A percentile compares a stretch with the other conserved stretches of the same genome.
Conservation (phyloP, 164 flowering plant genomes). For the Umbilicus rupestris region DNA sequence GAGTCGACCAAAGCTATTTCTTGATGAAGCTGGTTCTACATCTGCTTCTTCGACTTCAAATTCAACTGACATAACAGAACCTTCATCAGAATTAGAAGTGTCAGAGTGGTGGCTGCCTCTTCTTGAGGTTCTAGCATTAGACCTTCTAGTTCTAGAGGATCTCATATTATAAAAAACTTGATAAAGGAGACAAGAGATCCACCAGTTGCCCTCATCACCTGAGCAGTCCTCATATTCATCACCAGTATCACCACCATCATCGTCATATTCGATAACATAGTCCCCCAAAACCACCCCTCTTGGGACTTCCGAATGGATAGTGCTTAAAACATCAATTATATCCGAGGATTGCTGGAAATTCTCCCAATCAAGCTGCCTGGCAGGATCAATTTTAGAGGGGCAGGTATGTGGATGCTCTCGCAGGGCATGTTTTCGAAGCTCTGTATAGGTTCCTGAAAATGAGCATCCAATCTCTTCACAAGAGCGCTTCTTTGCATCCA, state of each 20-base stretch:
- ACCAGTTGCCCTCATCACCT: conserved; percentile 82
- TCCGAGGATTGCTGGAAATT: conserved; percentile 93
- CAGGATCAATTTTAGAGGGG: conserved; percentile 87
- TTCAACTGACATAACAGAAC: conserved; percentile 69
- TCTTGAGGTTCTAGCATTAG: conserved; percentile 45
- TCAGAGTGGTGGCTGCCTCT: conserved; percentile 58
- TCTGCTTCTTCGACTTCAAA: conserved; percentile 61
- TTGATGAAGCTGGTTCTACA: conserved; percentile 27
- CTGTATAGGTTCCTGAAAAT: conserved; percentile 51
- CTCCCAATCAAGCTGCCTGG: conserved; percentile 86
- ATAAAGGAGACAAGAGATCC: conserved; percentile 89
- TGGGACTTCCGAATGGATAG: conserved; percentile 86
- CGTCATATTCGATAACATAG: conserved; percentile 93
- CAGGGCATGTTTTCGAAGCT: conserved; percentile 66
- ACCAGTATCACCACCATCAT: conserved; percentile 51
- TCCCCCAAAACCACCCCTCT: conserved; percentile 92
- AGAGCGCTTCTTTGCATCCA: conserved; percentile 57
- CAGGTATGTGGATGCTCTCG: conserved; percentile 72
- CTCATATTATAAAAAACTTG: conserved; percentile 82
- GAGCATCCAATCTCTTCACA: conserved; percentile 67
- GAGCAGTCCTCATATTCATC: conserved; percentile 85
- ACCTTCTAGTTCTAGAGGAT: conserved; percentile 70
- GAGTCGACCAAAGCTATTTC: conserved; percentile 43
- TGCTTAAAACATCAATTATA: conserved; percentile 84
- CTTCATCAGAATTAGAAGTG: conserved; percentile 71